Evolutionary conservation across 192 early-diverging fungal species (phyloP).

Genomic region (Entomortierella parvispora): DNA sequence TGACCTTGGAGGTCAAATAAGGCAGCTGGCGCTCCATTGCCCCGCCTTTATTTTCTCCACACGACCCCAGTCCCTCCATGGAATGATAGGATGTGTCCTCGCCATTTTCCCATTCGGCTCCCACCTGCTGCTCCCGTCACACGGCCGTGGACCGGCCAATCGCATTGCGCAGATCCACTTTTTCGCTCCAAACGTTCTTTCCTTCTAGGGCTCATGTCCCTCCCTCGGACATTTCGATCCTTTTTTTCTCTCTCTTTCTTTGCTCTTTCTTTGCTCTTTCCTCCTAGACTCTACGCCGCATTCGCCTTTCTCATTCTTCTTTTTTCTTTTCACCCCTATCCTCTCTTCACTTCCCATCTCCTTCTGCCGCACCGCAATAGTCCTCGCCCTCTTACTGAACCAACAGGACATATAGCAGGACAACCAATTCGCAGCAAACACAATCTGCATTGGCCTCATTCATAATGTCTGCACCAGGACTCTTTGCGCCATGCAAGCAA

Average conservation of each 20-base stretch:
- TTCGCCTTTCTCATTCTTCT: background rate
- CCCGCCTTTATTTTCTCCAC: too few relatives aligned
- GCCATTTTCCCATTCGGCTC: too few relatives aligned
- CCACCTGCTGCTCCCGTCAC: too few relatives aligned
- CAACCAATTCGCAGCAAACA: constrained; percentile 7
- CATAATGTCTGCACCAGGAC: too few relatives aligned
- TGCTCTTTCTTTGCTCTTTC: background rate
- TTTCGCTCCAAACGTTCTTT: constrained; percentile 1
- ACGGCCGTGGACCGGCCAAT: too few relatives aligned
- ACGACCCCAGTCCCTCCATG: too few relatives aligned
- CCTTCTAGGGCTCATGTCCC: background rate
- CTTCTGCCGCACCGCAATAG: constrained; percentile 7
- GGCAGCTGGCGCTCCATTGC: too few relatives aligned
- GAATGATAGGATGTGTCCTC: too few relatives aligned
- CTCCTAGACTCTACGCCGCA: too few relatives aligned
- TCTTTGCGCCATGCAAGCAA: background rate
- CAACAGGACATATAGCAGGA: too few relatives aligned
- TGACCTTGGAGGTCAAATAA: too few relatives aligned
- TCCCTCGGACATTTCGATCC: background rate
- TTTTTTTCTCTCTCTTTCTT: background rate
- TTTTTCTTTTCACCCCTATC: background rate
- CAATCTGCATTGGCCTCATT: constrained; percentile 2
- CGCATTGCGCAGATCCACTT: background rate
- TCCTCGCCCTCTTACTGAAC: too few relatives aligned
- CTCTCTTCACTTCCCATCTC: background rate